phyloP scores from a whole-genome alignment of 129 eudicot genomes.

The Artemisia annua region DNA sequence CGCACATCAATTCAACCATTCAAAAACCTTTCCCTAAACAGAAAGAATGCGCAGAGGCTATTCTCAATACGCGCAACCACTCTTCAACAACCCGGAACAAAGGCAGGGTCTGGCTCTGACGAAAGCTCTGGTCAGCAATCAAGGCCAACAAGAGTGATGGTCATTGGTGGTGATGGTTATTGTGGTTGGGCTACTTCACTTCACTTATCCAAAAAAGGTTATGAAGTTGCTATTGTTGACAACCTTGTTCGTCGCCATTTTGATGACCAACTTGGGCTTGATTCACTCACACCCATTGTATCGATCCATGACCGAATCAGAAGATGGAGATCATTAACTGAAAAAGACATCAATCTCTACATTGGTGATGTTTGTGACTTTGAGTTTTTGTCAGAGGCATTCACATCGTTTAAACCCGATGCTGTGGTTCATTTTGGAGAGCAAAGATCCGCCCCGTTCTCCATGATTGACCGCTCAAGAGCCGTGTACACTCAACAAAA shows the following conservation, averaged over 20 bases:
- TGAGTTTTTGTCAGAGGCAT: conserved; percentile 83
- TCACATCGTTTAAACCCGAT: conserved; percentile 84
- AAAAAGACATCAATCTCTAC: conserved; percentile 64
- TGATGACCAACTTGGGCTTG: conserved; percentile 97
- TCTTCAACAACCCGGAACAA: conserved; percentile 54
- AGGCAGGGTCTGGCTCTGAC: conserved; percentile 42
- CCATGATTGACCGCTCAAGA: conserved; percentile 96
- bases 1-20: conserved; percentile 33
- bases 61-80: conserved; percentile 50
- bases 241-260: conserved; percentile 89
- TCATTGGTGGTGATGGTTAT: conserved; percentile 98
- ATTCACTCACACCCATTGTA: conserved; percentile 86
- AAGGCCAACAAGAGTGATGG: conserved; percentile 67
- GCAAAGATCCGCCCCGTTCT: conserved; percentile 96
- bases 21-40: conserved; percentile 35
- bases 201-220: conserved; percentile 83
- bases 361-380: conserved; percentile 93
- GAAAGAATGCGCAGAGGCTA: conserved; percentile 33
- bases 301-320: conserved; percentile 76
- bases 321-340: conserved; percentile 74
- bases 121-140: conserved; percentile 41
- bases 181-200: conserved; percentile 99
- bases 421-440: conserved; percentile 98
- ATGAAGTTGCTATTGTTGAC: conserved; percentile 93
- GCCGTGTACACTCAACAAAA: conserved; percentile 93